A percentile compares a stretch with the other conserved stretches of the same genome.
Conservation (phyloP, 805 yeast species). For the Tetrapisispora fleetii region DNA sequence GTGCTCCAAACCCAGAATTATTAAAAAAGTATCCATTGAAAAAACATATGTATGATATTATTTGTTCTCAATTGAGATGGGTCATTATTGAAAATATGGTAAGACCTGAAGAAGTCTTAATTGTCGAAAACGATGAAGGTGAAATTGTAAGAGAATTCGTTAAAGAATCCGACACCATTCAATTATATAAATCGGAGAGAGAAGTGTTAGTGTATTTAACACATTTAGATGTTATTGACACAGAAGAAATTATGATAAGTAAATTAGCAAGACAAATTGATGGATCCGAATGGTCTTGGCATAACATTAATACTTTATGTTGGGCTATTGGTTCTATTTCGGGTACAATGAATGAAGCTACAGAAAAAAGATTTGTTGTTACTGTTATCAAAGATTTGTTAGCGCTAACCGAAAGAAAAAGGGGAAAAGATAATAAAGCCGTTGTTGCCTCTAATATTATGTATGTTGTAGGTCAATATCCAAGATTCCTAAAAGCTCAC, state of each 20-base stretch:
- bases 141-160: slow-evolving; percentile 97
- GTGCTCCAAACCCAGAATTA: slow-evolving; percentile 78
- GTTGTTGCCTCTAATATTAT: slow-evolving; percentile 98
- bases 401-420: slow-evolving; percentile 87
- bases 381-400: slow-evolving; percentile 86
- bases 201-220: slow-evolving; percentile 92
- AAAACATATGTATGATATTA: slow-evolving; percentile 69
- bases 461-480: slow-evolving; percentile 99
- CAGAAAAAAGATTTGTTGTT: slow-evolving; percentile 90
- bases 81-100: slow-evolving; percentile 98
- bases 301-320: slow-evolving; percentile 89
- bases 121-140: slow-evolving; percentile 98
- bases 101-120: slow-evolving; percentile 93
- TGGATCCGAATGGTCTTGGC: slow-evolving; percentile 99
- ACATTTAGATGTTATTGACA: slow-evolving; percentile 88
- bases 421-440: slow-evolving; percentile 97
- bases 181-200: slow-evolving; percentile 88
- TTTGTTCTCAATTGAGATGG: slow-evolving; percentile 73
- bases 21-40: slow-evolving; percentile 75
- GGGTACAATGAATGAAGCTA: slow-evolving; percentile 96
- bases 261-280: slow-evolving; percentile 89
- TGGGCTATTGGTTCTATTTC: slow-evolving; percentile 99
- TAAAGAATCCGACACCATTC: slow-evolving; percentile 94
- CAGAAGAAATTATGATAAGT: slow-evolving; percentile 86
- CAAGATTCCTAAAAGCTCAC: slow-evolving; percentile 92